Evolutionary conservation across 129 eudicot genomes (phyloP).

Genomic region (Pulicaria dysenterica): DNA sequence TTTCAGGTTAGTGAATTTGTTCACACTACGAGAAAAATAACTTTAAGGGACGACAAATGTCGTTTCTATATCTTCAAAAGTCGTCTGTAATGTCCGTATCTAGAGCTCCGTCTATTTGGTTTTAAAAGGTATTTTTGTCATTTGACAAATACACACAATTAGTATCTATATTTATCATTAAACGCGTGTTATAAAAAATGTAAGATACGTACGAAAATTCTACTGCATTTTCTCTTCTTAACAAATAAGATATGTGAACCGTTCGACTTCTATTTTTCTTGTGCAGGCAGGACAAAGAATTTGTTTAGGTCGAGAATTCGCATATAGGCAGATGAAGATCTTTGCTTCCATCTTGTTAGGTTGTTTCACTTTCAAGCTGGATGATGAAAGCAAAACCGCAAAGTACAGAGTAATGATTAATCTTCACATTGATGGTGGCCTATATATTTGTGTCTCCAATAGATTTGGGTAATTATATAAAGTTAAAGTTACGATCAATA

Average conservation of each 20-base stretch:
- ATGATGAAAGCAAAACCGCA: conserved; percentile 49
- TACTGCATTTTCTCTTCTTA: too few relatives aligned
- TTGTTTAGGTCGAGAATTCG: conserved; percentile 16
- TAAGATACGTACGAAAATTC: too few relatives aligned
- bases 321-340: conserved; percentile 20
- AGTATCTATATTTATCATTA: too few relatives aligned
- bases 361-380: conserved; percentile 43
- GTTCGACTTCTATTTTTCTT: neutral
- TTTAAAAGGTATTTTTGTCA: too few relatives aligned
- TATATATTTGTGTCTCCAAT: conserved; percentile 44
- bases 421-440: conserved; percentile 77
- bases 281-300: conserved; percentile 1
- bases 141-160: too few relatives aligned
- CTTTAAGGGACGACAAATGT: too few relatives aligned
- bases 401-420: conserved; percentile 65
- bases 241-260: too few relatives aligned
- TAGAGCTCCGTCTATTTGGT: too few relatives aligned
- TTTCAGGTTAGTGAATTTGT: neutral
- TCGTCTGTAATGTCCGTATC: too few relatives aligned
- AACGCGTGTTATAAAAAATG: too few relatives aligned
- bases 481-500: neutral
- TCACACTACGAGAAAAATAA: too few relatives aligned
- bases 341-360: conserved; percentile 4
- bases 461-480: conserved; percentile 24
- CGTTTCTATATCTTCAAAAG: too few relatives aligned